Percentiles rank a stretch among this genome's conserved stretches.
phyloP scores from a whole-genome alignment of 768 basidiomycete species.

The Leccinum incarnatum region DNA sequence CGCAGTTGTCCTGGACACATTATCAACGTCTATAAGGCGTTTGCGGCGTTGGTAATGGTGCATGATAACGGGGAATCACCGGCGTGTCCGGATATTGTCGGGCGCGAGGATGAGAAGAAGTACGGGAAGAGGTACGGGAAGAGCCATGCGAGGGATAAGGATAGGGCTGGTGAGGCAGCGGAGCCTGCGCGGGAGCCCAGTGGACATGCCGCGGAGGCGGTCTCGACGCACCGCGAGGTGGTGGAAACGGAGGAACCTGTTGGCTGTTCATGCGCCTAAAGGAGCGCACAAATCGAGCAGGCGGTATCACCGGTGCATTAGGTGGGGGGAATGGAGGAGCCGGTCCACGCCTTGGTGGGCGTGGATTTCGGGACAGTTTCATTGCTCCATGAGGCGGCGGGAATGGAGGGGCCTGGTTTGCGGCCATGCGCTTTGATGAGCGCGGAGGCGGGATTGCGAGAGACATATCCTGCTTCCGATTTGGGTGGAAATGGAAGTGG shows the following conservation, averaged over 20 bases:
- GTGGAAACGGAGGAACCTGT: slow-evolving; percentile 19
- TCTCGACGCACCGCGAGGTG: slow-evolving; percentile 18
- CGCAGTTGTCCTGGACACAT: slow-evolving; percentile 5
- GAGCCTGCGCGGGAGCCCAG: slow-evolving; percentile 30
- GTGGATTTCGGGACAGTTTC: slow-evolving; percentile 10
- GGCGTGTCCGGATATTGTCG: background rate
- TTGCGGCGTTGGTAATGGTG: slow-evolving; percentile 5
- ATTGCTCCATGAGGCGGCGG: slow-evolving; percentile 22
- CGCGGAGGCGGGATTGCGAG: slow-evolving; percentile 6
- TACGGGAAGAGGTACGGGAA: slow-evolving; percentile 11
- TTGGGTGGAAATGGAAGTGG: slow-evolving; percentile 27
- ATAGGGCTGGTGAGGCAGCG: slow-evolving; percentile 24
- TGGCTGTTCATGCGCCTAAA: slow-evolving; percentile 2
- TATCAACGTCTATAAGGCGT: slow-evolving; percentile 16
- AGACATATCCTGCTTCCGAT: slow-evolving; percentile 19
- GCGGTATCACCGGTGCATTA: slow-evolving; percentile 12
- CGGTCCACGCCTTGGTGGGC: slow-evolving; percentile 1
- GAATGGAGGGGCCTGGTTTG: slow-evolving; percentile 14
- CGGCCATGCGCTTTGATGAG: slow-evolving; percentile 2
- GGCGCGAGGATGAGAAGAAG: slow-evolving; percentile 5
- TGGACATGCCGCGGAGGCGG: slow-evolving; percentile 24
- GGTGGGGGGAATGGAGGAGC: slow-evolving; percentile 22
- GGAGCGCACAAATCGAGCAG: background rate
- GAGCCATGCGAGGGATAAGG: slow-evolving; percentile 24
- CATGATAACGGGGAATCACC: slow-evolving; percentile 21